Evolutionary conservation across 345 rosid genomes (phyloP).

Genomic region (Rhodamnia argentea): DNA sequence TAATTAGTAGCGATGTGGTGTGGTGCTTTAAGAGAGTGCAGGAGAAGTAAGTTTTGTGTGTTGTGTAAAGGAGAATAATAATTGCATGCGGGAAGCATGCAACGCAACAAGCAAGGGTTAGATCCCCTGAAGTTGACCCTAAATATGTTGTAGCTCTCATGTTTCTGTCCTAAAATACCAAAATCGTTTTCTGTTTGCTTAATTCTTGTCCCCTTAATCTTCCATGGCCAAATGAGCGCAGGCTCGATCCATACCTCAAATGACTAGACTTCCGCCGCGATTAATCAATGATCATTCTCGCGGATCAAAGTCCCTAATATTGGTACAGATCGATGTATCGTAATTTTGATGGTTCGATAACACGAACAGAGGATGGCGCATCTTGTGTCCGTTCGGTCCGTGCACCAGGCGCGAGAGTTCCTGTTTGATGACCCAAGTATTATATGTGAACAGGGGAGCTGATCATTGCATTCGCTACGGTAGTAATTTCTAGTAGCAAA

Average conservation of each 20-base stretch:
- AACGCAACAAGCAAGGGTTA: neutral
- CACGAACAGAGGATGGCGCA: neutral
- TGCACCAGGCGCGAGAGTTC: neutral
- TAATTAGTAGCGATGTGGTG: neutral
- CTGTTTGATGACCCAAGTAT: neutral
- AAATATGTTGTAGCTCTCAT: neutral
- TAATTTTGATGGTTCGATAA: neutral
- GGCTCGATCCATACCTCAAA: neutral
- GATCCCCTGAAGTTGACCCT: neutral
- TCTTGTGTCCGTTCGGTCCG: neutral
- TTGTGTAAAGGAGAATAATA: neutral
- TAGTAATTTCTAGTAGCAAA: neutral
- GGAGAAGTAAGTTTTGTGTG: neutral
- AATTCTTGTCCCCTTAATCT: neutral
- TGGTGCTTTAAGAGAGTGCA: neutral
- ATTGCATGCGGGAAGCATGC: neutral
- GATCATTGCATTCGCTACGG: neutral
- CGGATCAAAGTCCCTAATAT: neutral
- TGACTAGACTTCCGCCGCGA: neutral
- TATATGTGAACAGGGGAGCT: neutral
- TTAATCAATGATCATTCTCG: neutral
- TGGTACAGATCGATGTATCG: neutral
- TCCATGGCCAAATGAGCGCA: neutral
- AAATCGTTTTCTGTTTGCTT: neutral
- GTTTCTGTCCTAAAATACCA: neutral